Percentiles rank a stretch among this genome's conserved stretches.
These are phyloP conservation scores for Colletotrichum ledebouriae DNA, from an alignment of 2,329 filamentous ascomycete genomes.

Conservation along the genomic window DNA sequence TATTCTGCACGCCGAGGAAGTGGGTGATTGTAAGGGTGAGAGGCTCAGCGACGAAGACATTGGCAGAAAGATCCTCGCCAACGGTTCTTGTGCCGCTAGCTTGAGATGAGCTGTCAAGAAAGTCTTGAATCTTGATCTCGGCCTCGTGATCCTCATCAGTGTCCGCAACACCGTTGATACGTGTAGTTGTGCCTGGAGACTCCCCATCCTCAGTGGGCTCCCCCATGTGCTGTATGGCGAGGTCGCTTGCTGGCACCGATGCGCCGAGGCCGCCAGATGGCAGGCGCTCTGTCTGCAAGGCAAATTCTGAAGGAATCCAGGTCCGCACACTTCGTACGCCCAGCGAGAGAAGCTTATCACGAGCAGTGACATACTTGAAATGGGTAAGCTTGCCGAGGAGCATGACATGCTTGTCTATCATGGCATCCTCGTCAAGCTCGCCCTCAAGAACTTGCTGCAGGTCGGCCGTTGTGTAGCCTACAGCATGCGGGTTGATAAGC, in stretches of 20 bases:
- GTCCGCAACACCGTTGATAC: background rate
- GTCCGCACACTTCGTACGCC: background rate
- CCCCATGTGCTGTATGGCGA: background rate
- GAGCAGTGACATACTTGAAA: background rate
- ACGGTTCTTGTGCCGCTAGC: background rate
- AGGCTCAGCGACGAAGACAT: background rate
- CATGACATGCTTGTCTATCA: background rate
- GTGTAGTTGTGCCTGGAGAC: background rate
- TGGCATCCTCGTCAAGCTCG: background rate
- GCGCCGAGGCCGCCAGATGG: background rate
- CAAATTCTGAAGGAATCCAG: background rate
- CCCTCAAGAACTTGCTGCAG: background rate
- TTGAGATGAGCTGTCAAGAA: background rate
- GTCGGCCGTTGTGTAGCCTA: background rate
- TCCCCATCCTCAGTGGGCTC: background rate
- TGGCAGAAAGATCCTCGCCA: background rate
- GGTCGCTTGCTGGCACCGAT: background rate
- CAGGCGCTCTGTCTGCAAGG: background rate
- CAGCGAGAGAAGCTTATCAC: background rate
- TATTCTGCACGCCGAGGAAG: background rate
- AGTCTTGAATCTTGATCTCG: background rate
- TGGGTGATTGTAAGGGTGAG: background rate
- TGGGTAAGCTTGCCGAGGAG: conserved; percentile 1
- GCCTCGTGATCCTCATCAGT: background rate
- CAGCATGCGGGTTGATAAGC: background rate